Percentiles rank a stretch among this genome's conserved stretches.
phyloP scores from a whole-genome alignment of 257 asterid species.

The Scutellaria galericulata region DNA sequence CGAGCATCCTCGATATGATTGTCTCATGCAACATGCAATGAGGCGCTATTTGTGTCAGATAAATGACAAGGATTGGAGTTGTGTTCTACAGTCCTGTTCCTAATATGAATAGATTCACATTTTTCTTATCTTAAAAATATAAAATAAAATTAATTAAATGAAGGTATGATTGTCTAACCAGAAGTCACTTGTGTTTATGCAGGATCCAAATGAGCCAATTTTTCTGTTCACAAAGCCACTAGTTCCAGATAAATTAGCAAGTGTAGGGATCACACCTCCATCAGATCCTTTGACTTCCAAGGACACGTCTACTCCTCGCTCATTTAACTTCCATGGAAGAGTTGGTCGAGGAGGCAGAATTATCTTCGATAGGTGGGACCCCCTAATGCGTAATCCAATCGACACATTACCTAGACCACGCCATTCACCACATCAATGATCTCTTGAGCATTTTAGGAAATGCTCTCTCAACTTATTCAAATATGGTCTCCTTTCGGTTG shows the following conservation, averaged over 20 bases:
- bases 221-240: conserved; percentile 82
- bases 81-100: too few relatives aligned
- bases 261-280: conserved; percentile 85
- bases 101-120: too few relatives aligned
- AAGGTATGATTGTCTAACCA: not conserved
- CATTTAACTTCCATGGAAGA: conserved; percentile 66
- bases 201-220: conserved; percentile 85
- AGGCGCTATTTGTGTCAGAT: too few relatives aligned
- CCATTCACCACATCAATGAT: conserved; percentile 53
- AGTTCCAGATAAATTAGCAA: conserved; percentile 82
- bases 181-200: conserved; percentile 37
- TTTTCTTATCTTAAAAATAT: too few relatives aligned
- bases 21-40: too few relatives aligned
- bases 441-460: conserved; percentile 14
- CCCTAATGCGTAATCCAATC: conserved; percentile 67
- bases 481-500: not conserved
- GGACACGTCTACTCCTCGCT: conserved; percentile 47
- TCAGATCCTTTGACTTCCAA: conserved; percentile 56
- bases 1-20: too few relatives aligned
- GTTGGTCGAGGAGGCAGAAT: conserved; percentile 96
- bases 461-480: conserved; percentile 4
- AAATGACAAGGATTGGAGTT: too few relatives aligned
- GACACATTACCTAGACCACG: conserved; percentile 67
- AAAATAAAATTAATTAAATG: too few relatives aligned
- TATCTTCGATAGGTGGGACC: conserved; percentile 87